phyloP scores from a whole-genome alignment of 495 filamentous ascomycete genomes.

The Jackrogersella multiformis region DNA sequence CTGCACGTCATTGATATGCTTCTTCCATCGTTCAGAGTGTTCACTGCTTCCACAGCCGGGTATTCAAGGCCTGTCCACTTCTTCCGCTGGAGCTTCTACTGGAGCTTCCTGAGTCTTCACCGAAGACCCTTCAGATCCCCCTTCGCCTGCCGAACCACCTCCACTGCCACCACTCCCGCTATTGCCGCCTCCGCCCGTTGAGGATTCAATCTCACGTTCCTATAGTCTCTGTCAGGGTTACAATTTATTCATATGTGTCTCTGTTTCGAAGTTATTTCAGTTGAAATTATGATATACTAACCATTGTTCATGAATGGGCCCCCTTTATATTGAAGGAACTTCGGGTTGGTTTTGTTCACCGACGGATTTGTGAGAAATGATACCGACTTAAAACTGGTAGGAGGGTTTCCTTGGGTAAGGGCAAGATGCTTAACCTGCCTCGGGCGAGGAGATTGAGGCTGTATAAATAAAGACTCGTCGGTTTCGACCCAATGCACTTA shows the following conservation, averaged over 20 bases:
- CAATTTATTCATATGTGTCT: neutral
- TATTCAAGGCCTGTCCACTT: no score
- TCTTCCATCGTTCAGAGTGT: no score
- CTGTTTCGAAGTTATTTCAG: neutral
- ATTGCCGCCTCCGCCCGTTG: neutral
- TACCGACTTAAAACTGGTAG: no score
- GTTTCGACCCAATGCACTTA: no score
- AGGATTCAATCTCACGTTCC: neutral
- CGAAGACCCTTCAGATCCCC: neutral
- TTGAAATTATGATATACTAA: neutral
- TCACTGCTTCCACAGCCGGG: no score
- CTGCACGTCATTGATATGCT: no score
- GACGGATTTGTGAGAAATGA: neutral
- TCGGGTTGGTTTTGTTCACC: neutral
- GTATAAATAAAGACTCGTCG: no score
- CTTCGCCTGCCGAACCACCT: neutral
- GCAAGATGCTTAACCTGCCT: no score
- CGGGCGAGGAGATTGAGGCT: no score
- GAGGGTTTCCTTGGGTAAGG: no score
- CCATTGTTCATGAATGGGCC: neutral
- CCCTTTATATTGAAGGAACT: neutral
- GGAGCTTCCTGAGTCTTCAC: neutral
- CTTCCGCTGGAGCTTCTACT: no score
- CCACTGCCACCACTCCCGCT: neutral
- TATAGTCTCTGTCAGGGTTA: neutral